Evolutionary conservation across 306 rosid genomes (phyloP).

Genomic region (Abrus precatorius): DNA sequence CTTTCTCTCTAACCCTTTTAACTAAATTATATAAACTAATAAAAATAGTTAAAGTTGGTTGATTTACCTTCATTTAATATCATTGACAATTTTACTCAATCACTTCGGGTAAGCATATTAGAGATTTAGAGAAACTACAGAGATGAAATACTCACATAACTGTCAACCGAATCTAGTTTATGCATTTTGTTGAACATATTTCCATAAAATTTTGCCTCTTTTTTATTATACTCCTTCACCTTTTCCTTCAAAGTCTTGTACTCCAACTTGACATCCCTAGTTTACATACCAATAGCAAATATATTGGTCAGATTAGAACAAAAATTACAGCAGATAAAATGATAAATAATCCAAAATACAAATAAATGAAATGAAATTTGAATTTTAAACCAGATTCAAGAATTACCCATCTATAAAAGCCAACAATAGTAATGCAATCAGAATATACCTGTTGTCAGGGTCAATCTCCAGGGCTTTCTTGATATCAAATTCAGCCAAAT

Average conservation of each 20-base stretch:
- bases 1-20: too few species aligned
- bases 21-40: too few species aligned
- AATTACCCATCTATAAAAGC: background rate
- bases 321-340: background rate
- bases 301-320: background rate
- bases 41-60: too few species aligned
- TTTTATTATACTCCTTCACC: constrained; percentile 74
- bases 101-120: background rate
- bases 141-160: constrained; percentile 51
- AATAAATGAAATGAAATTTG: background rate
- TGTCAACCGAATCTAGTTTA: constrained; percentile 51
- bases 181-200: constrained; percentile 84
- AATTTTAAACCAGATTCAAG: background rate
- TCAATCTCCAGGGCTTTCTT: constrained; percentile 96
- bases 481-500: constrained; percentile 88
- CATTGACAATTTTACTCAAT: too few species aligned
- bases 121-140: background rate
- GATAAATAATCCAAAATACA: background rate
- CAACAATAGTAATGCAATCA: background rate
- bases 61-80: too few species aligned
- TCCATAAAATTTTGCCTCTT: constrained; percentile 80
- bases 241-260: constrained; percentile 84
- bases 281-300: background rate
- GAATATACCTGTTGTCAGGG: constrained; percentile 74
- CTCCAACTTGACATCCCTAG: constrained; percentile 88